These are phyloP conservation scores for Fusarium fujikuroi DNA, from an alignment of 2,329 filamentous ascomycete species.

Conservation along the genomic window DNA sequence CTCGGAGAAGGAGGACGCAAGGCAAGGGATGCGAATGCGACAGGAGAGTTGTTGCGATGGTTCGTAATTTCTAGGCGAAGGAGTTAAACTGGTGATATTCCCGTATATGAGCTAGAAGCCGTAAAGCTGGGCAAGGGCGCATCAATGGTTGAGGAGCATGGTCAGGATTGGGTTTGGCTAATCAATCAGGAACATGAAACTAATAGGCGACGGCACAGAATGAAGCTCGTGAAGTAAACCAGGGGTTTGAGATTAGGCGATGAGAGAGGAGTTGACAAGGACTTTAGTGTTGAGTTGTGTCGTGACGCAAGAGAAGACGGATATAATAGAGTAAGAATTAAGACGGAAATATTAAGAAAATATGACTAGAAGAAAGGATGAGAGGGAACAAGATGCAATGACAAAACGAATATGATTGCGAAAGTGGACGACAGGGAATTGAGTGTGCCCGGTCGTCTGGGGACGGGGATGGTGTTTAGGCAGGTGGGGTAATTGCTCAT, in stretches of 20 bases:
- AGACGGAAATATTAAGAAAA: background rate
- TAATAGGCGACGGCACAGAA: conserved; percentile 14
- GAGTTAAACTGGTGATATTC: conserved; percentile 7
- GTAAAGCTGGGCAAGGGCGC: conserved; percentile 33
- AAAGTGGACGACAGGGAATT: conserved; percentile 21
- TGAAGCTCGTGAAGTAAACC: background rate
- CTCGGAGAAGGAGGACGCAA: conserved; percentile 11
- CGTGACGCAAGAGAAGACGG: background rate
- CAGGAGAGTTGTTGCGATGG: conserved; percentile 17
- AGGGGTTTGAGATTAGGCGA: conserved; percentile 4
- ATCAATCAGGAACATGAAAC: conserved; percentile 37
- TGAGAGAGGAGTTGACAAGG: background rate
- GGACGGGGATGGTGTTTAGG: conserved; percentile 33
- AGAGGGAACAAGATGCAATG: background rate
- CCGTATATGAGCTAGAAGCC: background rate
- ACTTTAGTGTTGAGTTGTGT: background rate
- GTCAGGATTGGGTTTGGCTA: conserved; percentile 23
- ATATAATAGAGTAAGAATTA: background rate
- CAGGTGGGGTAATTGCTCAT: conserved; percentile 32
- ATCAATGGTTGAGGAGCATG: conserved; percentile 38
- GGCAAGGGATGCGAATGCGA: conserved; percentile 34
- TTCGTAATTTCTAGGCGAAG: background rate
- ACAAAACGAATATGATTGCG: conserved; percentile 10
- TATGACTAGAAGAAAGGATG: background rate
- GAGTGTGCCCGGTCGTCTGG: conserved; percentile 16